A percentile compares a stretch with the other conserved stretches of the same genome.
These are phyloP conservation scores for Circinella minor DNA, from an alignment of 371 early-diverging fungal genomes.

Conservation along the genomic window DNA sequence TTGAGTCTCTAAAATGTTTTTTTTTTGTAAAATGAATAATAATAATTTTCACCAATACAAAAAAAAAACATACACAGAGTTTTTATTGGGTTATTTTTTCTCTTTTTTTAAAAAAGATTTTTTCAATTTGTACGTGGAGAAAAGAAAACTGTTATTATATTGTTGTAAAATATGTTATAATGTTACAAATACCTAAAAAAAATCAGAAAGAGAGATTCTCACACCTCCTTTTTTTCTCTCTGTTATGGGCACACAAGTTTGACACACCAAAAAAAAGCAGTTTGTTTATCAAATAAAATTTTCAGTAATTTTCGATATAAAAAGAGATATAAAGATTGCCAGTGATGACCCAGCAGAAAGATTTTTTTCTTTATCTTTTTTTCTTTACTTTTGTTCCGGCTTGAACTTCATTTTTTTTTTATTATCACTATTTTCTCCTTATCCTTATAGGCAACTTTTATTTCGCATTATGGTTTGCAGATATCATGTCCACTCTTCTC, in stretches of 20 bases:
- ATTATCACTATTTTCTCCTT: neutral
- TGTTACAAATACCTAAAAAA: too few relatives aligned
- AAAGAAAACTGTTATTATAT: too few relatives aligned
- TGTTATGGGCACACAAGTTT: neutral
- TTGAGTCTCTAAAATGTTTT: too few relatives aligned
- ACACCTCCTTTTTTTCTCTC: conserved; percentile 3
- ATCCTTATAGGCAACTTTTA: neutral
- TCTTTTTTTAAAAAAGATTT: too few relatives aligned
- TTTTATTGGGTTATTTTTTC: too few relatives aligned
- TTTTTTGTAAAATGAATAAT: too few relatives aligned
- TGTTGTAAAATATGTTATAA: too few relatives aligned
- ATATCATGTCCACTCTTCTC: conserved; percentile 3
- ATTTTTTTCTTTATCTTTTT: neutral
- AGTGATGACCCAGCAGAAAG: neutral
- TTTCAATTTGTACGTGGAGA: too few relatives aligned
- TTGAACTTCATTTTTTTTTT: neutral
- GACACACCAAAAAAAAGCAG: neutral
- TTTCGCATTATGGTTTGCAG: neutral
- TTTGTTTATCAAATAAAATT: conserved; percentile 4
- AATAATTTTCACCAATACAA: too few relatives aligned
- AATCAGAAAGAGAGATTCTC: neutral
- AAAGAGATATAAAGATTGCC: too few relatives aligned
- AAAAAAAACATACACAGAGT: too few relatives aligned
- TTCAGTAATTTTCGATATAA: too few relatives aligned
- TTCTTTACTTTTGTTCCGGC: neutral